phyloP scores from a whole-genome alignment of 1,284 basidiomycete species.

The Ceratobasidium sp. region DNA sequence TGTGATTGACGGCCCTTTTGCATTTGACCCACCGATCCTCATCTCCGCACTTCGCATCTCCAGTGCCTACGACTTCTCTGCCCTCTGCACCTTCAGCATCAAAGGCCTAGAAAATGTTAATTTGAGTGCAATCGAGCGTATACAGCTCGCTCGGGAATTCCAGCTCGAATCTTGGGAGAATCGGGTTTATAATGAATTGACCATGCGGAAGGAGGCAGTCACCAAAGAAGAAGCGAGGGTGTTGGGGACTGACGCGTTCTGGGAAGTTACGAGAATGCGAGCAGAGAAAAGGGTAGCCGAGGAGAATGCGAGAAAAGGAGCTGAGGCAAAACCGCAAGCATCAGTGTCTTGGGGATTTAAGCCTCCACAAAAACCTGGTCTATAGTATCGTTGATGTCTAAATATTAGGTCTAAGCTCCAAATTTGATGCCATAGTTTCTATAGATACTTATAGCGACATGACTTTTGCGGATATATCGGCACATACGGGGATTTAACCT shows the following conservation, averaged over 20 bases:
- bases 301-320: too few relatives aligned
- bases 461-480: too few relatives aligned
- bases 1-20: not conserved
- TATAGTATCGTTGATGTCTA: too few relatives aligned
- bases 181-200: not conserved
- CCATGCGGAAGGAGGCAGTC: not conserved
- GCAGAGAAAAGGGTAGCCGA: not conserved
- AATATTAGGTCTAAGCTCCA: too few relatives aligned
- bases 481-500: too few relatives aligned
- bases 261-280: not conserved
- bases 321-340: too few relatives aligned
- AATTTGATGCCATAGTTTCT: too few relatives aligned
- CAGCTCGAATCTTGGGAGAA: not conserved
- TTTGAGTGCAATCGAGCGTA: not conserved
- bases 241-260: not conserved
- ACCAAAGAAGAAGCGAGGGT: not conserved
- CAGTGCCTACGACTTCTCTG: not conserved
- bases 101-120: not conserved
- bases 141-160: constrained; percentile 1
- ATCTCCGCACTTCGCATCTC: constrained; percentile 8
- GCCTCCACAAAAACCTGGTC: too few relatives aligned
- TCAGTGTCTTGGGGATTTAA: too few relatives aligned
- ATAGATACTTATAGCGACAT: too few relatives aligned
- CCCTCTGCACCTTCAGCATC: not conserved
- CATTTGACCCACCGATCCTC: not conserved